These are phyloP conservation scores for Flaveria floridana DNA, from an alignment of 140 eudicot genomes.

Conservation along the genomic window DNA sequence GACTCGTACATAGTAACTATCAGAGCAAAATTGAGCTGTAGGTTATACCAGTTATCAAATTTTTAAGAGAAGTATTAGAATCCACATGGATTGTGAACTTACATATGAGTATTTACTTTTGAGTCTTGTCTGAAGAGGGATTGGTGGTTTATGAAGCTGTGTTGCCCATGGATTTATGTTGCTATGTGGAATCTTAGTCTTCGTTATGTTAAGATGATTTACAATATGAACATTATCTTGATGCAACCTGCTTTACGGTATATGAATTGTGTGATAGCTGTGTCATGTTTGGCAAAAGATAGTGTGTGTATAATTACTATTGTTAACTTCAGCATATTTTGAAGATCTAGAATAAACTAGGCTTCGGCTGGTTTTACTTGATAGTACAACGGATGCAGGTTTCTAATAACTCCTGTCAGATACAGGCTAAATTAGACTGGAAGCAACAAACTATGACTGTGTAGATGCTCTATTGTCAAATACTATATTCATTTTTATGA, in stretches of 20 bases:
- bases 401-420: neutral
- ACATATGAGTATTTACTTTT: neutral
- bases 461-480: conserved; percentile 6
- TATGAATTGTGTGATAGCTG: conserved; percentile 12
- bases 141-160: conserved; percentile 5
- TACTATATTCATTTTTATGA: neutral
- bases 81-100: conserved; percentile 28
- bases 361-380: neutral
- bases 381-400: neutral
- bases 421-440: neutral
- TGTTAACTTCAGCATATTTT: neutral
- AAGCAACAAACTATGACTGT: conserved; percentile 14
- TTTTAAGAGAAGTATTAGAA: conserved; percentile 1
- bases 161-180: neutral
- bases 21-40: neutral
- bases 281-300: neutral
- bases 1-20: conserved; percentile 11
- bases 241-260: conserved; percentile 17
- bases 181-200: conserved; percentile 18
- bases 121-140: neutral
- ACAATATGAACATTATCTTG: neutral
- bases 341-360: neutral
- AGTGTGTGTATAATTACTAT: neutral
- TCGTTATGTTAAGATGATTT: neutral
- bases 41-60: neutral